Base-by-base conservation (phyloP, 2,329 filamentous ascomycete species). In the Orbilia quercus region DNA sequence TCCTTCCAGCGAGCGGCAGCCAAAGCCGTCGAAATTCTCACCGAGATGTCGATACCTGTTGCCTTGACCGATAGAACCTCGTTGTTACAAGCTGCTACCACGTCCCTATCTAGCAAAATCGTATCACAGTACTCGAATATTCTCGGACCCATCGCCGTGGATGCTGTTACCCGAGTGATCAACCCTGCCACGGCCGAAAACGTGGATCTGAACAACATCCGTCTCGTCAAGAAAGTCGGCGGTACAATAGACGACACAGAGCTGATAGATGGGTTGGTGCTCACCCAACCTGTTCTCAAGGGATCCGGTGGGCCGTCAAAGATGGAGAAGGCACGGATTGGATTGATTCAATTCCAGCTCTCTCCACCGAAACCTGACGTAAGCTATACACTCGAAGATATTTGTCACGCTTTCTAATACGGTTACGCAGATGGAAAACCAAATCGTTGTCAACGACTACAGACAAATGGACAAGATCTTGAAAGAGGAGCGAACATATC, bases 401-500 rank as follows among this genome's bases (percentile, higher is more conserved):
- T 28, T 7, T 23, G 40, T n/a, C 18, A 12, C 11, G 20, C 7
- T 22, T 55, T 31, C 75, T 79, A 59, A 80, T 71, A 40, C 59
- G 34, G 31, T 57, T 16, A 69, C 65, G 53, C 77, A 92, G 88
- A 99, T 99, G 95, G 95, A 99, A 84, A 99, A 99, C 84, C 95
- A 96, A 80, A 98, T 99, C 76, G 90, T 96, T 31, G 95, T 99
- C 79, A 99, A 99, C 82, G 95, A 99, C 84, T 99, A 99, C 86
- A 88, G 95, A 80, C 95, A 99, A 82, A 99, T 99, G 95, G 95
- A 99, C 85, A 99, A 98, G 87, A 99, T 99, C 77, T 87, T 99
- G 78, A 99, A 99, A 84, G 95, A 99, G 84, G 95, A 99, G 85
- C 91, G 95, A 77, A 91, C 95, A 78, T 99, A 99, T 83, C 88